These are phyloP conservation scores for Adansonia madagascariensis DNA, from an alignment of 441 rosid species.

Conservation along the genomic window DNA sequence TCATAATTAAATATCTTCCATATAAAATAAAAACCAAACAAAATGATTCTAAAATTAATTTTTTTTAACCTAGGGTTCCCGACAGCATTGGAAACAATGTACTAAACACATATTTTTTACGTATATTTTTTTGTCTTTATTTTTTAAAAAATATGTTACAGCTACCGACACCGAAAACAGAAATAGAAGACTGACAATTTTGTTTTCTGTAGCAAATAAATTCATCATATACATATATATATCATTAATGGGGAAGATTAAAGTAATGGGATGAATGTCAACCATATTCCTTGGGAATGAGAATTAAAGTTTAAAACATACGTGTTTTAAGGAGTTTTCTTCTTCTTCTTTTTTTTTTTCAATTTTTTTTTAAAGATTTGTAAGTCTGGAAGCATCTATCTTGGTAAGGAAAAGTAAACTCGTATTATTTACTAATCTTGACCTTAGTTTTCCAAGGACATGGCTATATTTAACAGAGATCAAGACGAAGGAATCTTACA, in stretches of 20 bases:
- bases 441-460: conserved; percentile 31
- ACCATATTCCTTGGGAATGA: conserved; percentile 36
- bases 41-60: background rate
- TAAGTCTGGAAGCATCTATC: conserved; percentile 34
- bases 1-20: background rate
- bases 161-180: conserved; percentile 26
- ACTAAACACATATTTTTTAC: conserved; percentile 21
- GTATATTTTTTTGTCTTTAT: background rate
- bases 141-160: conserved; percentile 11
- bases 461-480: conserved; percentile 23
- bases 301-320: conserved; percentile 33
- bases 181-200: conserved; percentile 40
- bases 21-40: background rate
- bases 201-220: conserved; percentile 33
- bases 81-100: conserved; percentile 49
- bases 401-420: conserved; percentile 24
- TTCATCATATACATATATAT: conserved; percentile 8
- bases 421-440: conserved; percentile 4
- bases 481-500: conserved; percentile 39
- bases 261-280: conserved; percentile 41
- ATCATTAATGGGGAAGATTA: conserved; percentile 31
- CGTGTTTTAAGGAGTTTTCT: conserved; percentile 26
- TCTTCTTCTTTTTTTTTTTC: no score
- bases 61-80: conserved; percentile 36
- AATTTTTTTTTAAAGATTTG: conserved; percentile 16